These are phyloP conservation scores for Sedum album DNA, from an alignment of 164 flowering plant species.

Conservation along the genomic window DNA sequence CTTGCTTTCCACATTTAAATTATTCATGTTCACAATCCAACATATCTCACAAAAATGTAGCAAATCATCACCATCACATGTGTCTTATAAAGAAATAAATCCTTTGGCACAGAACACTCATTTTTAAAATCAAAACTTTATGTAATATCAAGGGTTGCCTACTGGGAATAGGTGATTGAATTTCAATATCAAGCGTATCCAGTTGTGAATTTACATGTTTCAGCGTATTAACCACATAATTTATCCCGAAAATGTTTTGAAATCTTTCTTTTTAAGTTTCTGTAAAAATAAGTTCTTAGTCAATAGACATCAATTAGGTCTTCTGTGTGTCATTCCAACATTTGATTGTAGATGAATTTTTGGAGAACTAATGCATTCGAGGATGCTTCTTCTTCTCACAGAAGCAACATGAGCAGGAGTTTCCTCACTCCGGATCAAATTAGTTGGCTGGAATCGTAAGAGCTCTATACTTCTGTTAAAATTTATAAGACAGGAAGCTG, in stretches of 20 bases:
- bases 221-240: neutral
- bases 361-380: neutral
- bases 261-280: neutral
- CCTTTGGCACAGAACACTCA: neutral
- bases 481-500: neutral
- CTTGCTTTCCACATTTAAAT: neutral
- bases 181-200: neutral
- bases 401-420: slow-evolving; percentile 15
- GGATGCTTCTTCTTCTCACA: neutral
- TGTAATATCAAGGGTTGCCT: neutral
- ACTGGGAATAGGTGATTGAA: neutral
- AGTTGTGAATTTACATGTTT: neutral
- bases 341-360: neutral
- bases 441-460: slow-evolving; percentile 32
- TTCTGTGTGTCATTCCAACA: neutral
- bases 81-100: neutral
- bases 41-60: neutral
- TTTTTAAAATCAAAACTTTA: neutral
- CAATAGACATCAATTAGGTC: neutral
- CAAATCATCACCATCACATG: neutral
- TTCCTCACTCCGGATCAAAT: slow-evolving; percentile 36
- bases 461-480: neutral
- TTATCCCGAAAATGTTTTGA: neutral
- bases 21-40: neutral
- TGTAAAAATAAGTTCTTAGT: neutral